Percentiles rank a stretch among this genome's conserved stretches.
Evolutionary conservation across 495 filamentous ascomycete species (phyloP).

Genomic region (Trichoderma virens): DNA sequence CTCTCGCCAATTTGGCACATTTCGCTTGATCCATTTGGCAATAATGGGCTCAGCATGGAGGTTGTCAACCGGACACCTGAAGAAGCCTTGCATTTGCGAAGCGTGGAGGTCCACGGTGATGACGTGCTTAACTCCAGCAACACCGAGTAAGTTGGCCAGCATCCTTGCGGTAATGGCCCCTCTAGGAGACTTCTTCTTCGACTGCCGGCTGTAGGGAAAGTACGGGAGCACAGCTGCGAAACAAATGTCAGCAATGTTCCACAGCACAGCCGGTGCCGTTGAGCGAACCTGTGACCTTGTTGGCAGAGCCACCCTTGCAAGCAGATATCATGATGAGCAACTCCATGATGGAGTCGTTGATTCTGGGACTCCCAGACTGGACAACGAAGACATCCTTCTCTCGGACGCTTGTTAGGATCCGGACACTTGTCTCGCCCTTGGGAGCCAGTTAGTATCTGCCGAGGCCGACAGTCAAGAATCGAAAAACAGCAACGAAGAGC

Average conservation of each 20-base stretch:
- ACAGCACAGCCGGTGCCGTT: slow-evolving; percentile 9
- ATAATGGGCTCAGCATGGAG: slow-evolving; percentile 93
- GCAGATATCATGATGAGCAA: slow-evolving; percentile 97
- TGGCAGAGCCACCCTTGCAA: slow-evolving; percentile 94
- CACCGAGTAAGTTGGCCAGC: slow-evolving; percentile 86
- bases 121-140: slow-evolving; percentile 94
- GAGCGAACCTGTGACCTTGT: slow-evolving; percentile 85
- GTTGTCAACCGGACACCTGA: slow-evolving; percentile 95
- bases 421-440: slow-evolving; percentile 93
- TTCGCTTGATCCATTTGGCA: slow-evolving; percentile 87
- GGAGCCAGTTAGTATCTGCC: slow-evolving; percentile 65
- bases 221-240: slow-evolving; percentile 90
- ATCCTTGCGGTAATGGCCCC: slow-evolving; percentile 95
- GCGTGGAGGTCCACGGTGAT: slow-evolving; percentile 95
- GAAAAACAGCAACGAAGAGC: slow-evolving; percentile 14
- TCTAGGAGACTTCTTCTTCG: slow-evolving; percentile 96
- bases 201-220: slow-evolving; percentile 97
- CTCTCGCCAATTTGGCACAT: slow-evolving; percentile 78
- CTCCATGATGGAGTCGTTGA: slow-evolving; percentile 99
- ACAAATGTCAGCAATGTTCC: slow-evolving; percentile 19
- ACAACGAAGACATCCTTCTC: slow-evolving; percentile 99
- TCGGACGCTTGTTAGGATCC: slow-evolving; percentile 85
- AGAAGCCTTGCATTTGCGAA: slow-evolving; percentile 98
- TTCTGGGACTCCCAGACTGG: slow-evolving; percentile 91
- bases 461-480: slow-evolving; percentile 59